Conservation (phyloP, 1,284 basidiomycete species). For the Inonotus obliquus region DNA sequence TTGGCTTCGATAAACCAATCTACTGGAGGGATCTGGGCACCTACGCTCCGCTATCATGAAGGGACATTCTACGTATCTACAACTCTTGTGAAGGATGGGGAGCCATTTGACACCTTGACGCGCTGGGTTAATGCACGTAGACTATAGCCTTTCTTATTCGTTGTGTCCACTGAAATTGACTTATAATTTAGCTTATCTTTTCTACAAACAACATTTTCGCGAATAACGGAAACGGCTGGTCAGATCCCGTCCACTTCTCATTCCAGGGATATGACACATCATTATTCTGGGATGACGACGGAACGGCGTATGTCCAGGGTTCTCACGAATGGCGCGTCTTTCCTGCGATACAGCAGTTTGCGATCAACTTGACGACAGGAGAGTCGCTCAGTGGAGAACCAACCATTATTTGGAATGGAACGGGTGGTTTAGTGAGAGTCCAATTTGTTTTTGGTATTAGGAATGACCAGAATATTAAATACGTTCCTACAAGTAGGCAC, state of each 20-base stretch:
- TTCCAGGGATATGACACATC: constrained; percentile 39
- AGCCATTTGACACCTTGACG: constrained; percentile 24
- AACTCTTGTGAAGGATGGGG: constrained; percentile 30
- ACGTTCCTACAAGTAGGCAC: constrained; percentile 26
- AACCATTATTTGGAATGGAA: constrained; percentile 36
- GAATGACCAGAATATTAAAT: constrained; percentile 1
- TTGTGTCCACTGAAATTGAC: not conserved
- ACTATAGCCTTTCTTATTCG: not conserved
- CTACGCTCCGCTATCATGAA: constrained; percentile 21
- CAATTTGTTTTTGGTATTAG: not conserved
- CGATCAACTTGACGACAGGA: constrained; percentile 37
- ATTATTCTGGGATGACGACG: constrained; percentile 37
- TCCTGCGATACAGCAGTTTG: constrained; percentile 37
- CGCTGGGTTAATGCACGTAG: constrained; percentile 31
- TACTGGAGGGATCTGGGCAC: constrained; percentile 26
- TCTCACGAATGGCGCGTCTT: constrained; percentile 31
- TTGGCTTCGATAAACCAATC: constrained; percentile 21
- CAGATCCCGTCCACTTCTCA: constrained; percentile 40
- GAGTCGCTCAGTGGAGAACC: constrained; percentile 32
- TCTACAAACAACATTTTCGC: constrained; percentile 37
- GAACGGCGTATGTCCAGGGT: constrained; percentile 37
- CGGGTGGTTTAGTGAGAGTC: constrained; percentile 28
- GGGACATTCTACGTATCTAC: constrained; percentile 31
- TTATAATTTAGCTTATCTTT: constrained; percentile 30
- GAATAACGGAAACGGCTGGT: constrained; percentile 30